Base-by-base conservation (phyloP, 768 basidiomycete genomes). In the Suillus spraguei region DNA sequence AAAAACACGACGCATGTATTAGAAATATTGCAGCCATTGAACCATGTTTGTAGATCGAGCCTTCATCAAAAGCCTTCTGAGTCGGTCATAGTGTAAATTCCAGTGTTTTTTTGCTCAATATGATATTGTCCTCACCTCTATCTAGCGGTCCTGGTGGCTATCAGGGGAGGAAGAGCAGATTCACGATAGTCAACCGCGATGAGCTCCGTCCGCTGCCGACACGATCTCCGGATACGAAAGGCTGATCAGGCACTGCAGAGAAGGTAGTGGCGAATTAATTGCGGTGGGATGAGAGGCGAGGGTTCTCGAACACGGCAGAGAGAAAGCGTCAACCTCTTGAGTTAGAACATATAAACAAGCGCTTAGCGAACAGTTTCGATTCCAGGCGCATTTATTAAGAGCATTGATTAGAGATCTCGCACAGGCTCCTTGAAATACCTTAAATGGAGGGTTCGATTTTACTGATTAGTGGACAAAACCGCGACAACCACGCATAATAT, bases 81-180 rank as follows among this genome's bases (percentile, higher is more conserved):
- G 46, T 47, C 46, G 22, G 16, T 9, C 8, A 17, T 50, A 28
- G 6, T 38, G 22, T 55, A 55, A 38, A 16, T 14, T 38, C n/a
- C 22, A 16, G 22, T 2, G 2, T 53, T 53, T 33, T 53, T 24
- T 47, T 24, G 2, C 22, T n/a, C n/a, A 14, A n/a, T n/a, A 2
- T 36, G 33, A 54, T 8, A 36, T 14, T 14, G n/a, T 54, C n/a
- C 35, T n/a, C 35, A 36, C 35, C 53, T 55, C n/a, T 22, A 22
- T 64, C 41, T 68, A 87, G 85, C 11, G 84, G 86, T 14, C 76
- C 87, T 64, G 81, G 84, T 13, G 66, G 86, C 28, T 76, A 80
- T 68, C 85, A 88, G 70, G 71, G 83, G 8, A 68, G 69, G 60
- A 82, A 82, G 66, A 74, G 65, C 49, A 80, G 82, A 5, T 87